Conservation (phyloP, 805 yeast genomes). For the Phaffomyces opuntiae region DNA sequence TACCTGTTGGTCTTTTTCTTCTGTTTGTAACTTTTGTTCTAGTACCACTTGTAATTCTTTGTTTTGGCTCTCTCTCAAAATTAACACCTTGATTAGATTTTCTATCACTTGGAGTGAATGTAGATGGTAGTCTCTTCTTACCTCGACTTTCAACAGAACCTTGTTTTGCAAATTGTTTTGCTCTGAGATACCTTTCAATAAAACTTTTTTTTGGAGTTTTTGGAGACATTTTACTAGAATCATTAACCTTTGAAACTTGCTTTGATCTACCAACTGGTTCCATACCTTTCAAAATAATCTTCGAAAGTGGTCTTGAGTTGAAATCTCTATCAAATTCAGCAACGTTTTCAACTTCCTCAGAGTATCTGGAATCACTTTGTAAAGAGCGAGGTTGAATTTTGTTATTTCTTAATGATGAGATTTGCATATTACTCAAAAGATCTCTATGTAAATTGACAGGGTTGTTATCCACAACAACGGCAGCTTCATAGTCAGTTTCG, state of each 20-base stretch:
- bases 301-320: too few relatives aligned
- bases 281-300: too few relatives aligned
- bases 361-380: neutral
- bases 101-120: conserved; percentile 7
- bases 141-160: conserved; percentile 3
- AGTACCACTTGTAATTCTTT: neutral
- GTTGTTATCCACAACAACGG: neutral
- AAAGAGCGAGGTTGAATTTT: neutral
- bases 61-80: neutral
- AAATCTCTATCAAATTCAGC: neutral
- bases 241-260: neutral
- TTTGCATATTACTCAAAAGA: conserved; percentile 8
- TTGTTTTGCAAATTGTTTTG: conserved; percentile 10
- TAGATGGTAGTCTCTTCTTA: conserved; percentile 5
- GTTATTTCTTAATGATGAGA: conserved; percentile 10
- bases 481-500: neutral
- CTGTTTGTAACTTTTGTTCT: conserved; percentile 1
- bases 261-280: neutral
- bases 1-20: neutral
- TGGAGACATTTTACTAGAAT: too few relatives aligned
- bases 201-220: neutral
- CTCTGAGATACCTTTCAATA: conserved; percentile 1
- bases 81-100: neutral
- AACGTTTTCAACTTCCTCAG: neutral
- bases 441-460: conserved; percentile 10